Base-by-base conservation (phyloP, 1,284 basidiomycete species). In the Marasmius fiardii region DNA sequence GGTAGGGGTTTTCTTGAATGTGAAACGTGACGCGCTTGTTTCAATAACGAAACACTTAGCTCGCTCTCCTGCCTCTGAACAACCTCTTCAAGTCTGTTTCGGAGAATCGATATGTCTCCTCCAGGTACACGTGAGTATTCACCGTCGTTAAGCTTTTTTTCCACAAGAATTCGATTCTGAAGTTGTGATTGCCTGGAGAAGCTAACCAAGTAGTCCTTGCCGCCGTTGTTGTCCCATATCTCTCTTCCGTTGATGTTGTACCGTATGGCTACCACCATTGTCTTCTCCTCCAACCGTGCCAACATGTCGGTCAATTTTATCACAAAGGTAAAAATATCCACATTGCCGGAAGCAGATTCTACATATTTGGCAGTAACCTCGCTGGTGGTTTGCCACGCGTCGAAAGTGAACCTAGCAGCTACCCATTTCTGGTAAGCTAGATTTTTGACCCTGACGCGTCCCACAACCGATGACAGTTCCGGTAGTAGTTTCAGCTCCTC, bases 361-460 rank as follows among this genome's bases (percentile, higher is more conserved):
- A 83, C 72, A 69, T 93, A 90, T 44, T 82, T 84, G 23, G 87
- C 95, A 1, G 88, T 85, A 47, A 98, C 92, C 72, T 98, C 95
- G 68, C 89, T 93, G 56, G 92, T 95, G 35, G 95, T 98, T 71
- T 94, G 92, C 95, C 96, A 98, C 65, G 80, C 81, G 69, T 98
- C 95, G 63, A 95, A 82, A 1, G 95, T 98, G 73, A 98, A 98
- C 39, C 95, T 86, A 21, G 93, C 85, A 8, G 86, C 90, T 55
- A 98, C 81, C 79, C 85, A 87, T 74, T 98, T 98, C 64, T 92
- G 81, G 72, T 87, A 98, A 2, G 92, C 84, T 47, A 97, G 67
- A 69, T 98, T 98, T 63, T 86, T 82, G 58, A 96, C 92, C 49
- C 86, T 83, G 34, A 95, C 82, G 37, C 79, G 78, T 20, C 95